Percentiles rank a stretch among this genome's conserved stretches.
Evolutionary conservation across 1,284 basidiomycete genomes (phyloP).

Genomic region (Naganishia sp.): DNA sequence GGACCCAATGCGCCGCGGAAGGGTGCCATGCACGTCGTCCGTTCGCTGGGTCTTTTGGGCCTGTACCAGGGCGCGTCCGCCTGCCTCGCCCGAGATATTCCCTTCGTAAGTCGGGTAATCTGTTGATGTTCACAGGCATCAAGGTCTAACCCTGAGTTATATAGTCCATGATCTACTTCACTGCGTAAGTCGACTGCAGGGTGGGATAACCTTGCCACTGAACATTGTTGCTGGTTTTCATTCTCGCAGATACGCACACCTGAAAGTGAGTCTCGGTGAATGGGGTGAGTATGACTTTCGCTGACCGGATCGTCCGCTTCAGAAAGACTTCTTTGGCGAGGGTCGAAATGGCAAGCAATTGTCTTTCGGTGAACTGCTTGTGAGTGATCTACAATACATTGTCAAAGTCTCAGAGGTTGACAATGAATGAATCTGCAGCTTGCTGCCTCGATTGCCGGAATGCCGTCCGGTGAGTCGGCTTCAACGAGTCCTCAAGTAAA

Average conservation of each 20-base stretch:
- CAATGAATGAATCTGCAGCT: constrained; percentile 5
- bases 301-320: constrained; percentile 76
- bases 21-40: constrained; percentile 88
- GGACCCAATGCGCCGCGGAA: constrained; percentile 73
- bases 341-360: constrained; percentile 94
- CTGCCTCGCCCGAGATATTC: constrained; percentile 68
- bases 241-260: constrained; percentile 46
- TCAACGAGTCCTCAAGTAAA: background rate
- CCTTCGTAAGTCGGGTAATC: constrained; percentile 61
- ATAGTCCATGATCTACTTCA: constrained; percentile 57
- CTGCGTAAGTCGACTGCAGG: constrained; percentile 44
- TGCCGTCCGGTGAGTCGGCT: constrained; percentile 64
- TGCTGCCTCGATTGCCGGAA: constrained; percentile 63
- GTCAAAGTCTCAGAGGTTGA: background rate
- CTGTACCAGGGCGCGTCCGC: constrained; percentile 89
- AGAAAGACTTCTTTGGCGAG: constrained; percentile 92
- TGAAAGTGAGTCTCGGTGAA: constrained; percentile 42
- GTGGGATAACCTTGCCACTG: constrained; percentile 55
- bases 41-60: constrained; percentile 86
- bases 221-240: constrained; percentile 39
- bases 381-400: constrained; percentile 36
- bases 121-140: constrained; percentile 30
- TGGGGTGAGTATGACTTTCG: constrained; percentile 41
- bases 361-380: constrained; percentile 84
- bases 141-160: background rate